Evolutionary conservation across 2,329 filamentous ascomycete species (phyloP).

Genomic region (Lachnellula hyalina): DNA sequence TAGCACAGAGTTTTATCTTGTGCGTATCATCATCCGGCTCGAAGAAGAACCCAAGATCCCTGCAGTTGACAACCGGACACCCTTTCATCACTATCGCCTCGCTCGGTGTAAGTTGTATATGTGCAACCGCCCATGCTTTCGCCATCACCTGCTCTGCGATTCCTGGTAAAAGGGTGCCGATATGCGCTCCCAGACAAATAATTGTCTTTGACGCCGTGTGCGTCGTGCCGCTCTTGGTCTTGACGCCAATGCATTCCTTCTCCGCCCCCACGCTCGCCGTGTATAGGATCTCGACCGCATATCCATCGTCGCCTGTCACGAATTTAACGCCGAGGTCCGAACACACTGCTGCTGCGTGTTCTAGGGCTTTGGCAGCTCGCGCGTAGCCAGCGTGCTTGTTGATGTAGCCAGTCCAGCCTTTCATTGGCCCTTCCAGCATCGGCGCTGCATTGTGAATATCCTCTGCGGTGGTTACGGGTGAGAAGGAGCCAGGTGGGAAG

Average conservation of each 20-base stretch:
- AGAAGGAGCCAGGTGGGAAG: constrained; percentile 27
- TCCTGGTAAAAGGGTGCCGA: constrained; percentile 39
- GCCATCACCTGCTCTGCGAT: constrained; percentile 48
- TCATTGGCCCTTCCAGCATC: constrained; percentile 46
- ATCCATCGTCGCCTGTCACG: constrained; percentile 37
- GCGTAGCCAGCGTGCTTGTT: constrained; percentile 48
- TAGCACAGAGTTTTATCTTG: constrained; percentile 48
- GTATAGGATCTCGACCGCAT: constrained; percentile 29
- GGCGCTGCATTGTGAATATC: constrained; percentile 42
- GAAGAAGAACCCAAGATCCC: constrained; percentile 46
- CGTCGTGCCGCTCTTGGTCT: constrained; percentile 37
- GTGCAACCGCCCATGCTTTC: constrained; percentile 49
- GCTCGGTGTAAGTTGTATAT: constrained; percentile 42
- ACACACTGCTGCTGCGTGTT: constrained; percentile 41
- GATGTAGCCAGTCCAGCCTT: constrained; percentile 46
- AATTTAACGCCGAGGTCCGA: constrained; percentile 42
- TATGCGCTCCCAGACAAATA: constrained; percentile 44
- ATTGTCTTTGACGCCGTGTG: constrained; percentile 41
- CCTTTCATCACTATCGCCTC: constrained; percentile 42
- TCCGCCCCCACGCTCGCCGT: constrained; percentile 38
- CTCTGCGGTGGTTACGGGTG: constrained; percentile 41
- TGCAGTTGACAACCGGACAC: constrained; percentile 44
- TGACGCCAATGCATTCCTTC: constrained; percentile 32
- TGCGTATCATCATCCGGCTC: constrained; percentile 41
- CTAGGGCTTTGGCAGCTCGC: constrained; percentile 44